Percentiles rank a stretch among this genome's conserved stretches.
Conservation (phyloP, 164 flowering plant genomes). For the Amborella trichopoda region DNA sequence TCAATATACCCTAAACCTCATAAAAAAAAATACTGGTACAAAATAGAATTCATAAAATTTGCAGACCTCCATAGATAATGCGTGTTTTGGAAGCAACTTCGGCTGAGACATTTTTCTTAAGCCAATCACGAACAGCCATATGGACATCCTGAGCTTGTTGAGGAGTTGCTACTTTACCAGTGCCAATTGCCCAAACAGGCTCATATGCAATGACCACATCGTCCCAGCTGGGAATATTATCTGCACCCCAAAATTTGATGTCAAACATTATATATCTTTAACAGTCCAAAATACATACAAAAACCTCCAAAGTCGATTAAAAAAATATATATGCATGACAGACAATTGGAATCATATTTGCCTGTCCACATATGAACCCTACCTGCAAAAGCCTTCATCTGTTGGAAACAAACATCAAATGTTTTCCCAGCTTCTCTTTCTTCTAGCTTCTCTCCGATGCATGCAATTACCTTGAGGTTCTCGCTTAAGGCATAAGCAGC, state of each 20-base stretch:
- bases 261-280: too few species aligned
- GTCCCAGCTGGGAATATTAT: slow-evolving; percentile 89
- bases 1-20: too few species aligned
- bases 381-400: slow-evolving; percentile 89
- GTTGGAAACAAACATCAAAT: slow-evolving; percentile 88
- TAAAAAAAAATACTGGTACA: too few species aligned
- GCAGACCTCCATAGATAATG: slow-evolving; percentile 90
- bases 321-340: too few species aligned
- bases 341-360: too few species aligned
- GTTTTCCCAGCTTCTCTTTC: slow-evolving; percentile 97
- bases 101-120: slow-evolving; percentile 73
- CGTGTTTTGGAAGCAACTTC: slow-evolving; percentile 87
- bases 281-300: too few species aligned
- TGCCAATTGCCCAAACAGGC: slow-evolving; percentile 98
- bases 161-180: slow-evolving; percentile 91
- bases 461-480: slow-evolving; percentile 86
- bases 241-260: slow-evolving; percentile 21
- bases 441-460: slow-evolving; percentile 81
- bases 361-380: too few species aligned
- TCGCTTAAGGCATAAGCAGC: slow-evolving; percentile 88
- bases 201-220: slow-evolving; percentile 88
- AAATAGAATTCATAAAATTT: too few species aligned
- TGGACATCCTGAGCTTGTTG: slow-evolving; percentile 97
- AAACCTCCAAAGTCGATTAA: neutral
- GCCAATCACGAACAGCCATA: slow-evolving; percentile 91